These are phyloP conservation scores for Eucalyptus lansdowneana DNA, from an alignment of 345 rosid species.

Conservation along the genomic window DNA sequence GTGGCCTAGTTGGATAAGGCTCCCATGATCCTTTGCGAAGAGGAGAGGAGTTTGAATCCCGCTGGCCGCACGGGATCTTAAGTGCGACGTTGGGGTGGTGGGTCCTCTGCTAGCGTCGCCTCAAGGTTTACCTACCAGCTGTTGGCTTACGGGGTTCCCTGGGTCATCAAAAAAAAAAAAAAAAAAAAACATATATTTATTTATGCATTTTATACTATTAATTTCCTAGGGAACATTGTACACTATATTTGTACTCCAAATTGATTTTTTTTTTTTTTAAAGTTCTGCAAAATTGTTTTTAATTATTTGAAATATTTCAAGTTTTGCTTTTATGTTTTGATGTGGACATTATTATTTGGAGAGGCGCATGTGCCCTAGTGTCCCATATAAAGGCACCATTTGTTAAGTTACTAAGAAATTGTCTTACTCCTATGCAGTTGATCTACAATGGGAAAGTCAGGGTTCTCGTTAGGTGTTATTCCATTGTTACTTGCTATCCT, in stretches of 20 bases:
- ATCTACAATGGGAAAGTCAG: neutral
- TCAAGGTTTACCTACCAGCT: too few relatives aligned
- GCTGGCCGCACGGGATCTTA: too few relatives aligned
- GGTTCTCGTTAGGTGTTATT: neutral
- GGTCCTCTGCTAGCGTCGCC: too few relatives aligned
- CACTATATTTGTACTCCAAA: neutral
- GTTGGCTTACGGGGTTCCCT: too few relatives aligned
- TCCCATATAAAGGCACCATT: neutral
- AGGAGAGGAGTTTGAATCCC: too few relatives aligned
- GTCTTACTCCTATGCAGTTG: neutral
- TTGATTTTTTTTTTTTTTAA: neutral
- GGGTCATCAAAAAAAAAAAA: too few relatives aligned
- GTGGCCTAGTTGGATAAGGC: too few relatives aligned
- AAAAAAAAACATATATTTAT: neutral
- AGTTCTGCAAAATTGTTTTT: neutral
- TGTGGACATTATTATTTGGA: neutral
- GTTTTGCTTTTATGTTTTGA: neutral
- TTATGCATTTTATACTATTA: neutral
- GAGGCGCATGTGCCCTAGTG: neutral
- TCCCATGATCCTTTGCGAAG: too few relatives aligned
- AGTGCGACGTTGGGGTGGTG: too few relatives aligned
- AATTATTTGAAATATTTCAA: neutral
- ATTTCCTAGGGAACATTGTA: neutral
- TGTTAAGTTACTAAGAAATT: neutral
- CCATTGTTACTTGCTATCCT: neutral